Evolutionary conservation across 2,329 filamentous ascomycete species (phyloP).

Genomic region (Fusarium pininemorale): DNA sequence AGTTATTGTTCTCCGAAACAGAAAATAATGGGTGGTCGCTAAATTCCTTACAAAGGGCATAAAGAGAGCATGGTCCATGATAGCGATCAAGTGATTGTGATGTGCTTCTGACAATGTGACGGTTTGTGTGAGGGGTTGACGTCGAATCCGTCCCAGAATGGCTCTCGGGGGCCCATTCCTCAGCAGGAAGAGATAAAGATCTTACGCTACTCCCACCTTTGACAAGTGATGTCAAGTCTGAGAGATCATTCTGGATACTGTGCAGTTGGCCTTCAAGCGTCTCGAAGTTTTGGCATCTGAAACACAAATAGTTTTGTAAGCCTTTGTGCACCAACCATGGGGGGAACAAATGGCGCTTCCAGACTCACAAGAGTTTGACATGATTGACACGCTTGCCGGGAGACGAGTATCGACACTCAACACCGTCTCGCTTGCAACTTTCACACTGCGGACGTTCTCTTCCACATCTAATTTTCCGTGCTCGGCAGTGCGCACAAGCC

Average conservation of each 20-base stretch:
- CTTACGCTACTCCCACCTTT: slow-evolving; percentile 25
- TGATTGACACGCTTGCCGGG: slow-evolving; percentile 44
- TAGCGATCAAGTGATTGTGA: slow-evolving; percentile 36
- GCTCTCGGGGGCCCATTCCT: slow-evolving; percentile 16
- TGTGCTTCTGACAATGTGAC: slow-evolving; percentile 34
- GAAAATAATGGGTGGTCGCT: slow-evolving; percentile 31
- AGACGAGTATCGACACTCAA: slow-evolving; percentile 43
- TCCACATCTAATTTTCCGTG: slow-evolving; percentile 42
- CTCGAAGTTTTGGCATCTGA: slow-evolving; percentile 43
- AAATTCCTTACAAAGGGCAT: slow-evolving; percentile 40
- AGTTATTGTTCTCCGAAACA: neutral
- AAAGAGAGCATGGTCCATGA: slow-evolving; percentile 40
- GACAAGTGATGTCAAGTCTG: slow-evolving; percentile 39
- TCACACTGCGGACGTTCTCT: slow-evolving; percentile 43
- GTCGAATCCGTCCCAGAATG: neutral
- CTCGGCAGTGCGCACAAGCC: slow-evolving; percentile 42
- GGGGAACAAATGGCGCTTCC: neutral
- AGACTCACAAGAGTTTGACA: slow-evolving; percentile 43
- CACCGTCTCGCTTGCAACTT: slow-evolving; percentile 43
- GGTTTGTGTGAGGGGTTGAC: slow-evolving; percentile 9
- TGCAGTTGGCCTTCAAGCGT: slow-evolving; percentile 41
- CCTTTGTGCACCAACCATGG: slow-evolving; percentile 5
- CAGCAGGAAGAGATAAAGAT: slow-evolving; percentile 7
- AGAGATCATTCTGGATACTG: slow-evolving; percentile 41
- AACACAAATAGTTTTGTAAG: slow-evolving; percentile 28